These are phyloP conservation scores for Nemania sp. DNA, from an alignment of 2,329 filamentous ascomycete species.

Conservation along the genomic window DNA sequence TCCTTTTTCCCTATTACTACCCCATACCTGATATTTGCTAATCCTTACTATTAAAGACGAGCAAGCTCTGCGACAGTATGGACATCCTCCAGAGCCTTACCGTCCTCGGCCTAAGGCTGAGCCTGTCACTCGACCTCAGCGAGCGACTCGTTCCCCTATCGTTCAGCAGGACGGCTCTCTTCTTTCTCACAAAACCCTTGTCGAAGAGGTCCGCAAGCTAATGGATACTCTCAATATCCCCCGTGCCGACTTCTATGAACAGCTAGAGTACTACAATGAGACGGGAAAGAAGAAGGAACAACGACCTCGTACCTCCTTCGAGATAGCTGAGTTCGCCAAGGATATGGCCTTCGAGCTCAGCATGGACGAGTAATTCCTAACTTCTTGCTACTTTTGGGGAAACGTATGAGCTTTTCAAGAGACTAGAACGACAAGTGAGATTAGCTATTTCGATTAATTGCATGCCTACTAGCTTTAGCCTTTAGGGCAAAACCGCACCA, in stretches of 20 bases:
- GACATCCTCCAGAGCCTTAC: background rate
- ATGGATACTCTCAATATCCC: constrained; percentile 18
- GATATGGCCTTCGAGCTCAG: background rate
- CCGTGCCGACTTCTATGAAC: background rate
- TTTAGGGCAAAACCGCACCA: background rate
- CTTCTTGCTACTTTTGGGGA: background rate
- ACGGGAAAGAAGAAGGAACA: background rate
- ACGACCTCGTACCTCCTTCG: background rate
- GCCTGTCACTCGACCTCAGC: background rate
- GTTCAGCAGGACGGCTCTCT: background rate
- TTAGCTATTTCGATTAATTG: background rate
- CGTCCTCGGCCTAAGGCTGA: background rate
- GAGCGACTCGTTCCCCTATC: background rate
- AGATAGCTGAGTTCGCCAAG: constrained; percentile 19
- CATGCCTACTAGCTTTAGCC: background rate
- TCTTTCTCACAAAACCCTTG: background rate
- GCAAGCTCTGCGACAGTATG: background rate
- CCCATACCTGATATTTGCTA: background rate
- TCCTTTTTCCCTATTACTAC: background rate
- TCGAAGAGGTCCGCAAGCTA: background rate
- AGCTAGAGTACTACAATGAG: background rate
- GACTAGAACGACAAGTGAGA: background rate
- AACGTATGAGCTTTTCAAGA: background rate
- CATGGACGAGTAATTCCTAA: background rate
- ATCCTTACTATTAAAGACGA: background rate